phyloP scores from a whole-genome alignment of 768 basidiomycete species.

The Leccinum subgranulosum region DNA sequence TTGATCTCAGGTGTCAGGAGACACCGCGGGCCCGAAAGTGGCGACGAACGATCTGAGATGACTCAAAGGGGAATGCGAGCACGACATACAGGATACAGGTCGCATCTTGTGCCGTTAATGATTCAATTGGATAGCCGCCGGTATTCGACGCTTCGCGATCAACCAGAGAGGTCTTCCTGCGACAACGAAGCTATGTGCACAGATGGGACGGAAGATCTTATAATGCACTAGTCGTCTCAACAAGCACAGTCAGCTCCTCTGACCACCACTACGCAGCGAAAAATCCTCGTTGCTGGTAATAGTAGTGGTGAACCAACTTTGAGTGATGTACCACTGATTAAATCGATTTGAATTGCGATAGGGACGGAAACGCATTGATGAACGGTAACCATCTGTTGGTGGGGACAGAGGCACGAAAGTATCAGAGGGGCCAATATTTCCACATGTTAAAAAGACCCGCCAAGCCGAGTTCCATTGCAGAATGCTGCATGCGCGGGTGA shows the following conservation, averaged over 20 bases:
- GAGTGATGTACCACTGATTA: neutral
- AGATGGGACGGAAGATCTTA: neutral
- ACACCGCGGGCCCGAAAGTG: neutral
- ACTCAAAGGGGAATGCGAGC: neutral
- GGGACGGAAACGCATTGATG: neutral
- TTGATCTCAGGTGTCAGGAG: neutral
- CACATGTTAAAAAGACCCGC: slow-evolving; percentile 3
- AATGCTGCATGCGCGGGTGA: neutral
- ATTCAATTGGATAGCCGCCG: neutral
- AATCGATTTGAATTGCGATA: neutral
- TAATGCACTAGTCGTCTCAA: neutral
- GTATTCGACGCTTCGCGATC: neutral
- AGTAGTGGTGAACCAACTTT: neutral
- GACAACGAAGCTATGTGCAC: neutral
- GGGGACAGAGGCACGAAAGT: neutral
- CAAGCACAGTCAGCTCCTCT: neutral
- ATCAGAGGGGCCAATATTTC: neutral
- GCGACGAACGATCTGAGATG: neutral
- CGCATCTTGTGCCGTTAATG: neutral
- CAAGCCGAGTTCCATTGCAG: neutral
- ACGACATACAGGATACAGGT: neutral
- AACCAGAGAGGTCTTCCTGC: neutral
- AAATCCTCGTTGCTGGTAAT: neutral
- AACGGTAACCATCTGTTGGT: neutral
- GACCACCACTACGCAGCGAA: neutral